Percentiles rank a stretch among this genome's conserved stretches.
phyloP scores from a whole-genome alignment of 1,284 basidiomycete species.

The Irpex rosettiformis region DNA sequence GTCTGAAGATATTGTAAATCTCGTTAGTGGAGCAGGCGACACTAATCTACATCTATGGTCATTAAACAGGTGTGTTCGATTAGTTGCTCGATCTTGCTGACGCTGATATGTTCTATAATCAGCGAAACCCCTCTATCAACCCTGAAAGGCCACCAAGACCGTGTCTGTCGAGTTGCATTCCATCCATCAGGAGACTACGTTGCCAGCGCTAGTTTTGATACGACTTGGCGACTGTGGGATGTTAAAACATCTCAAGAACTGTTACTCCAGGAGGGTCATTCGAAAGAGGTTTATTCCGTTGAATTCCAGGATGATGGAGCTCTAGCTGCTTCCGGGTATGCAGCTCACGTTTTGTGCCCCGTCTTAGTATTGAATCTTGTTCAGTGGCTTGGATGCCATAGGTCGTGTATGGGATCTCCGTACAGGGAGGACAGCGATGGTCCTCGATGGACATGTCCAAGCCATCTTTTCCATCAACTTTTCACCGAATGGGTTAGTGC shows the following conservation, averaged over 20 bases:
- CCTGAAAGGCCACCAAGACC: slow-evolving; percentile 85
- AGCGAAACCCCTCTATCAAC: slow-evolving; percentile 80
- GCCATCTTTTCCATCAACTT: slow-evolving; percentile 92
- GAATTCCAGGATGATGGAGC: slow-evolving; percentile 97
- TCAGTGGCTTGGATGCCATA: slow-evolving; percentile 92
- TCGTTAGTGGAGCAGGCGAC: slow-evolving; percentile 92
- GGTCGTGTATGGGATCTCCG: slow-evolving; percentile 97
- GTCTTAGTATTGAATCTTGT: slow-evolving; percentile 2
- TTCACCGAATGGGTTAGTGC: slow-evolving; percentile 86
- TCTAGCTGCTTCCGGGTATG: slow-evolving; percentile 87
- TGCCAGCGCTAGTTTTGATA: slow-evolving; percentile 95
- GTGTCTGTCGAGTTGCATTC: slow-evolving; percentile 92
- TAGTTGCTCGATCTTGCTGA: neutral
- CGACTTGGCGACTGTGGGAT: slow-evolving; percentile 99
- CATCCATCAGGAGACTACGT: slow-evolving; percentile 94
- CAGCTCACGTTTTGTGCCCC: no score
- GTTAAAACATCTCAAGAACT: slow-evolving; percentile 79
- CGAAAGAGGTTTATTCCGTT: slow-evolving; percentile 93
- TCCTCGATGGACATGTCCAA: slow-evolving; percentile 95
- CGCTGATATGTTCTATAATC: neutral
- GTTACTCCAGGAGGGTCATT: slow-evolving; percentile 93
- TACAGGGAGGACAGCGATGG: slow-evolving; percentile 96
- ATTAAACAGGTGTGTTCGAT: slow-evolving; percentile 59
- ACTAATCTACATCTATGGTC: slow-evolving; percentile 88
- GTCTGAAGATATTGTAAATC: slow-evolving; percentile 67